phyloP scores from a whole-genome alignment of 352 stramenopile species.

The Globisporangium barbulae region DNA sequence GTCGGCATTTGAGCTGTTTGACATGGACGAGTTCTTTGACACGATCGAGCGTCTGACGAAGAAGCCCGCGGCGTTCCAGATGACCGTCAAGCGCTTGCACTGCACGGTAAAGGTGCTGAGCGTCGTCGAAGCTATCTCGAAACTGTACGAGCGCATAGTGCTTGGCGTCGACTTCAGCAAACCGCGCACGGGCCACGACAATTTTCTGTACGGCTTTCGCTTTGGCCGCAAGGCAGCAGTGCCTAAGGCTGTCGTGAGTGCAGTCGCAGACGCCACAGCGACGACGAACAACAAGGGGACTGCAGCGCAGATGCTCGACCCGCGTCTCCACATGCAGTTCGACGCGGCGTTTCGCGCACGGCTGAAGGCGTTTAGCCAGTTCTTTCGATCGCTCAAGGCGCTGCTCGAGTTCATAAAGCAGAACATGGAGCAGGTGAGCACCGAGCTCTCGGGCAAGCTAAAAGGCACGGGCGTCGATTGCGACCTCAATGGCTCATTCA shows the following conservation, averaged over 20 bases:
- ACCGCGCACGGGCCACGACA: constrained; percentile 38
- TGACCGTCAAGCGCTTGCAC: constrained; percentile 54
- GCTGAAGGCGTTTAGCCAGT: constrained; percentile 56
- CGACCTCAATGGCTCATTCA: constrained; percentile 52
- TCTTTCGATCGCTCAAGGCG: constrained; percentile 48
- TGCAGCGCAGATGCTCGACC: constrained; percentile 33
- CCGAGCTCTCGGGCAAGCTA: constrained; percentile 42
- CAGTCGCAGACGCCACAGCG: constrained; percentile 12
- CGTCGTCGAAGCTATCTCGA: constrained; percentile 56
- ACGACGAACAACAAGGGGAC: constrained; percentile 2
- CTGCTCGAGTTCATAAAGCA: constrained; percentile 52
- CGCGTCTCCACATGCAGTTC: constrained; percentile 37
- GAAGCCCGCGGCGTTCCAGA: constrained; percentile 44
- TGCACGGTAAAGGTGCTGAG: constrained; percentile 51
- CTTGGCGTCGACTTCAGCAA: constrained; percentile 64
- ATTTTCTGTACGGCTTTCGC: constrained; percentile 68
- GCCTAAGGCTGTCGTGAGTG: constrained; percentile 31
- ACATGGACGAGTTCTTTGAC: constrained; percentile 55
- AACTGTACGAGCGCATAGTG: constrained; percentile 60
- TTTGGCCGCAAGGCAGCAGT: constrained; percentile 57
- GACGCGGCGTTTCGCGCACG: constrained; percentile 43
- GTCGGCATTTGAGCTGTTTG: constrained; percentile 52
- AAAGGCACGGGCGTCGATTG: constrained; percentile 53
- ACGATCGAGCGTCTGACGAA: constrained; percentile 41
- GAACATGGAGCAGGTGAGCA: constrained; percentile 55